Percentiles rank a stretch among this genome's conserved stretches.
Evolutionary conservation across 371 early-diverging fungal genomes (phyloP).

Genomic region (Rhizomucor miehei): DNA sequence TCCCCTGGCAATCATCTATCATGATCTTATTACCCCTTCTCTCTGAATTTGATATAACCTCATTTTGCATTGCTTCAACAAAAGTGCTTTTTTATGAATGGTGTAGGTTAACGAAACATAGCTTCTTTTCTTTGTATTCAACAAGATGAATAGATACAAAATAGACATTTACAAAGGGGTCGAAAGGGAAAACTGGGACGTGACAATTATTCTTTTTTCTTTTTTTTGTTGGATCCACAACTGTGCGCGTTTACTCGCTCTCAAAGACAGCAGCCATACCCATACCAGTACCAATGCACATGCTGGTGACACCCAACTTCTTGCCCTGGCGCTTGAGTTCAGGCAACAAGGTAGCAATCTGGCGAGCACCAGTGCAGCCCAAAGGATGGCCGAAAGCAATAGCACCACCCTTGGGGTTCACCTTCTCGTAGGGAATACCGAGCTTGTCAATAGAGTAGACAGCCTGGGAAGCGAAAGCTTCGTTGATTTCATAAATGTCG

Average conservation of each 20-base stretch:
- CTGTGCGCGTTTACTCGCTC: slow-evolving; percentile 57
- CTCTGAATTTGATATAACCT: too few relatives aligned
- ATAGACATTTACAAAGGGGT: too few relatives aligned
- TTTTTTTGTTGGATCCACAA: too few relatives aligned
- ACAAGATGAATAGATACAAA: too few relatives aligned
- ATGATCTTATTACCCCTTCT: too few relatives aligned
- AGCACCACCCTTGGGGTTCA: slow-evolving; percentile 98
- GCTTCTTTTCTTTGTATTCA: too few relatives aligned
- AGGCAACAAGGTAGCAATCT: slow-evolving; percentile 92
- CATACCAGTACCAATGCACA: slow-evolving; percentile 98
- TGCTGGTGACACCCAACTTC: slow-evolving; percentile 85
- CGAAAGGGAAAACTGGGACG: too few relatives aligned
- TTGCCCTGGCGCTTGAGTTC: slow-evolving; percentile 88
- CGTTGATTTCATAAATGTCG: slow-evolving; percentile 85
- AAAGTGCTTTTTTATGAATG: too few relatives aligned
- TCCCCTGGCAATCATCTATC: too few relatives aligned
- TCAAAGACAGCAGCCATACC: slow-evolving; percentile 94
- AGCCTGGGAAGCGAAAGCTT: slow-evolving; percentile 98
- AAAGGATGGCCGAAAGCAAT: slow-evolving; percentile 65
- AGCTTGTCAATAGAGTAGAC: slow-evolving; percentile 90
- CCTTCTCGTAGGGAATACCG: slow-evolving; percentile 81
- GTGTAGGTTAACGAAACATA: too few relatives aligned
- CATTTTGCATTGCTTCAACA: too few relatives aligned
- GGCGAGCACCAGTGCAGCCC: slow-evolving; percentile 95
- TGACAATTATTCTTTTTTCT: too few relatives aligned